phyloP scores from a whole-genome alignment of 352 stramenopile species.

The Thraustotheca clavata region DNA sequence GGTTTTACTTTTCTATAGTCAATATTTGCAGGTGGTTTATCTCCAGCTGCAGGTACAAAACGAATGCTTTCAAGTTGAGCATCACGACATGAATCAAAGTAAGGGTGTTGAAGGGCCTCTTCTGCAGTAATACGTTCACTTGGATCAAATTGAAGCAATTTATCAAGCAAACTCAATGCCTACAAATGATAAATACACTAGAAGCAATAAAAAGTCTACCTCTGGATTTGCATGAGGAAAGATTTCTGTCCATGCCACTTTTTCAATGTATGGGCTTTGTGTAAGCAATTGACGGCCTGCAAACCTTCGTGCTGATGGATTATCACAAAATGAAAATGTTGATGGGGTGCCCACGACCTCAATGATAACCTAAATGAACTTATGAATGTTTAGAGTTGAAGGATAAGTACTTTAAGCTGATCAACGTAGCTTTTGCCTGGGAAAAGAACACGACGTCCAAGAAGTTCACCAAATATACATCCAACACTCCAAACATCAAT shows the following conservation, averaged over 20 bases:
- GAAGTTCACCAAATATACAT: slow-evolving; percentile 99
- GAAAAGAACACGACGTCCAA: slow-evolving; percentile 83
- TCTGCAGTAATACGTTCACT: slow-evolving; percentile 73
- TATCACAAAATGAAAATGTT: slow-evolving; percentile 83
- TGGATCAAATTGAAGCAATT: slow-evolving; percentile 82
- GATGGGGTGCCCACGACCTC: slow-evolving; percentile 75
- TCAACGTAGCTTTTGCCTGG: slow-evolving; percentile 81
- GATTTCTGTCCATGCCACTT: slow-evolving; percentile 64
- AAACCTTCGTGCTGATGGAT: slow-evolving; percentile 72
- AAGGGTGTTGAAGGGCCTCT: slow-evolving; percentile 83
- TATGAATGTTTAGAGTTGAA: neutral
- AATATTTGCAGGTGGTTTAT: slow-evolving; percentile 47
- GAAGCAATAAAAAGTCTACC: neutral
- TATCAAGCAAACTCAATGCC: slow-evolving; percentile 77
- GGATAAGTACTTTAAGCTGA: slow-evolving; percentile 48
- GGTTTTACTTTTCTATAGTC: slow-evolving; percentile 72
- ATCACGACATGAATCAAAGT: slow-evolving; percentile 80
- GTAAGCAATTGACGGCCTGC: slow-evolving; percentile 74
- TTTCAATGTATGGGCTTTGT: slow-evolving; percentile 55
- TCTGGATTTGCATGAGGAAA: slow-evolving; percentile 81
- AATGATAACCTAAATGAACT: slow-evolving; percentile 43
- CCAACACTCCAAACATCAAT: slow-evolving; percentile 96
- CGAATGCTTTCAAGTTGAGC: slow-evolving; percentile 42
- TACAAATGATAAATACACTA: neutral
- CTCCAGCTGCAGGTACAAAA: slow-evolving; percentile 23